phyloP scores from a whole-genome alignment of 768 basidiomycete genomes.

The Porpolomopsis calyptriformis region DNA sequence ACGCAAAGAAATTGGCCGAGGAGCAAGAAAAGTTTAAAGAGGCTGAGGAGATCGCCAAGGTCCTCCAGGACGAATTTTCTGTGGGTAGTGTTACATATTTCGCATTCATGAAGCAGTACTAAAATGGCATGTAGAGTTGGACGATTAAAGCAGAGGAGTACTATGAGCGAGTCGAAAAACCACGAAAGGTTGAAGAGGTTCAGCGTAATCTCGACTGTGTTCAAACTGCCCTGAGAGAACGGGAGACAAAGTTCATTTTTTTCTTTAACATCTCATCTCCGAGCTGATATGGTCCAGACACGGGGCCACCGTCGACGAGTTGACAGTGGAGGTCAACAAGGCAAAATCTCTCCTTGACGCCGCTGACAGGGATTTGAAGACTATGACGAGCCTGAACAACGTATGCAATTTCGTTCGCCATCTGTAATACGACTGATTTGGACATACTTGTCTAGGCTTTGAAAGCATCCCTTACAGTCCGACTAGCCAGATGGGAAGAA shows the following conservation, averaged over 20 bases:
- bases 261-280: neutral
- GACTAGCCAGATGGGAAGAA: conserved; percentile 70
- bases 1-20: conserved; percentile 38
- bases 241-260: conserved; percentile 45
- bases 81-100: conserved; percentile 26
- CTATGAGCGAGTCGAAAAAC: conserved; percentile 46
- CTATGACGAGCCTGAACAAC: conserved; percentile 55
- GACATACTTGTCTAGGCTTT: conserved; percentile 40
- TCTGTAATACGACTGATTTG: neutral
- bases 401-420: conserved; percentile 22
- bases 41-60: conserved; percentile 35
- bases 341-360: conserved; percentile 48
- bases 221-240: conserved; percentile 51
- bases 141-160: conserved; percentile 50
- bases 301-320: conserved; percentile 68
- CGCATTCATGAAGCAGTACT: neutral
- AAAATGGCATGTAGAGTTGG: conserved; percentile 39
- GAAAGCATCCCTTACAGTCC: conserved; percentile 50
- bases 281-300: conserved; percentile 33
- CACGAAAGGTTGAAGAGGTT: conserved; percentile 46
- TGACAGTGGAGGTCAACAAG: conserved; percentile 60
- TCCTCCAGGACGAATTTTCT: conserved; percentile 51
- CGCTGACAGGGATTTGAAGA: conserved; percentile 52
- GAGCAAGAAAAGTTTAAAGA: conserved; percentile 37
- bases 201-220: conserved; percentile 54